phyloP scores from a whole-genome alignment of 371 early-diverging fungal genomes.

The Saksenaea oblongispora region DNA sequence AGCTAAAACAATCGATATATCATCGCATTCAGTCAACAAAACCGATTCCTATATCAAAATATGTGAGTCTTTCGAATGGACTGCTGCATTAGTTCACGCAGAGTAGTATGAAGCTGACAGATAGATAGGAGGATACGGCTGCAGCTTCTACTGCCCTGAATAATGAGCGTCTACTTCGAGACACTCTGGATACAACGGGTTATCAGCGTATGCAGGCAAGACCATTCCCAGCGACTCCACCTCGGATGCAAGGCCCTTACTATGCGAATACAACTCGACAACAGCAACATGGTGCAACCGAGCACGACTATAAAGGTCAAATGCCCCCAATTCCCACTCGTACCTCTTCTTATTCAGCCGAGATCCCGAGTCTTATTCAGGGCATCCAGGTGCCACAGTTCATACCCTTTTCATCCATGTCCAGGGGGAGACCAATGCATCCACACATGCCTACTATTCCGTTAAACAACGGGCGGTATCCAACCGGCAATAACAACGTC shows the following conservation, averaged over 20 bases:
- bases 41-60: conserved; percentile 4
- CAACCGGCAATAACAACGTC: neutral
- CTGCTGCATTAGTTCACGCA: neutral
- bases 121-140: neutral
- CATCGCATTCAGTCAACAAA: conserved; percentile 27
- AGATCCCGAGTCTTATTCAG: conserved; percentile 27
- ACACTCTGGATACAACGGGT: neutral
- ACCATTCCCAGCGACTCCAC: neutral
- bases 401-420: conserved; percentile 8
- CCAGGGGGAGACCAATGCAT: neutral
- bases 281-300: conserved; percentile 8
- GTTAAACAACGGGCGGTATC: neutral
- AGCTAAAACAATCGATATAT: conserved; percentile 30
- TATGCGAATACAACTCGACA: conserved; percentile 2
- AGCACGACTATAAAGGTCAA: conserved; percentile 19
- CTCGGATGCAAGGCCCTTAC: neutral
- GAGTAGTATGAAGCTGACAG: neutral
- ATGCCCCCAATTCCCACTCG: conserved; percentile 30
- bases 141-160: neutral
- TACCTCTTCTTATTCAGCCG: conserved; percentile 30
- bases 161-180: neutral
- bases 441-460: conserved; percentile 2
- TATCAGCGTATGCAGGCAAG: conserved; percentile 10
- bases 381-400: conserved; percentile 13
- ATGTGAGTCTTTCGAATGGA: conserved; percentile 9